Evolutionary conservation across 179 eudicot genomes (phyloP).

Genomic region (Vitellaria paradoxa): DNA sequence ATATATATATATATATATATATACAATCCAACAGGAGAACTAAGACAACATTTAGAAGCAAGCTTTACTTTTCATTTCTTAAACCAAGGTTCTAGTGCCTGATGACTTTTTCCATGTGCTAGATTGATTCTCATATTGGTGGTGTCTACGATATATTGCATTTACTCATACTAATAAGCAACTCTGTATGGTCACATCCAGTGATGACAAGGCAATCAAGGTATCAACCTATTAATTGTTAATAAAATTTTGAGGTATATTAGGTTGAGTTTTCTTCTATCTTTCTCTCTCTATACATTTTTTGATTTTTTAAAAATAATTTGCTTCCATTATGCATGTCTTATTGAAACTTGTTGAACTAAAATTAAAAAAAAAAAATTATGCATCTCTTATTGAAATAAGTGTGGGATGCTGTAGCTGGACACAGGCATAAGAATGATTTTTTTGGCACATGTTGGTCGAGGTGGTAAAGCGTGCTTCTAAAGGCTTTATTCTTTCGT

Average conservation of each 20-base stretch:
- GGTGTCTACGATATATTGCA: conserved; percentile 57
- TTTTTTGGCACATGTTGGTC: background rate
- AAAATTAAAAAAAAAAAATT: too few relatives aligned
- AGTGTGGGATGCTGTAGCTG: conserved; percentile 61
- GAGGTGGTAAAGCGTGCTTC: background rate
- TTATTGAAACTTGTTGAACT: too few relatives aligned
- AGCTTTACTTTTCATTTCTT: too few relatives aligned
- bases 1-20: too few relatives aligned
- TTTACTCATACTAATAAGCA: conserved; percentile 60
- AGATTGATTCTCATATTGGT: conserved; percentile 59
- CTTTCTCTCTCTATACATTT: too few relatives aligned
- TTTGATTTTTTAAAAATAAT: too few relatives aligned
- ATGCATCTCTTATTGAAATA: too few relatives aligned
- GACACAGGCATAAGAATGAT: conserved; percentile 25
- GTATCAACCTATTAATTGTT: conserved; percentile 20
- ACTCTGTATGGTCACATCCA: conserved; percentile 52
- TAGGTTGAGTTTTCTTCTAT: background rate
- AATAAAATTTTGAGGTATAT: background rate
- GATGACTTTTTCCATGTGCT: too few relatives aligned
- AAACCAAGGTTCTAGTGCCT: too few relatives aligned
- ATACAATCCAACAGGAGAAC: conserved; percentile 37
- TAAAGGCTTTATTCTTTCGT: background rate
- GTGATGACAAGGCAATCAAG: conserved; percentile 62
- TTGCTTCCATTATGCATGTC: too few relatives aligned
- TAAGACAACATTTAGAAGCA: conserved; percentile 50